phyloP scores from a whole-genome alignment of 83 land plant genomes.

The Larix sibirica region DNA sequence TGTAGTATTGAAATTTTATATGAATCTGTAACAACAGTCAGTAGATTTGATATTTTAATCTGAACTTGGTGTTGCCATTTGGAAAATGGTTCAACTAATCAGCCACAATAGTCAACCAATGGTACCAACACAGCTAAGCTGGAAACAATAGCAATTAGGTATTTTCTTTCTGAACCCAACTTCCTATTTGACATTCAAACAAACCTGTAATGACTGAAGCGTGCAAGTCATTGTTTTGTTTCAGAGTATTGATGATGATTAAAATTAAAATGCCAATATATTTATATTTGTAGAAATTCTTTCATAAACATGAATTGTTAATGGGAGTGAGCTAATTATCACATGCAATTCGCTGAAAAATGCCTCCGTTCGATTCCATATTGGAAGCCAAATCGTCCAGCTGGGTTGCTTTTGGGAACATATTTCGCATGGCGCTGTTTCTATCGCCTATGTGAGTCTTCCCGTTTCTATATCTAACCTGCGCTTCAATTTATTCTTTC shows the following conservation, averaged over 20 bases:
- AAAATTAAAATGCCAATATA: neutral
- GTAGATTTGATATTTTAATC: no score
- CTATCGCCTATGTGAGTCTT: neutral
- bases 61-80: no score
- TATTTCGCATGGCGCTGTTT: neutral
- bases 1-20: no score
- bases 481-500: no score
- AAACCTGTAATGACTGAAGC: no score
- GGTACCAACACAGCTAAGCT: neutral
- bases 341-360: neutral
- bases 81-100: neutral
- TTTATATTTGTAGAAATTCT: no score
- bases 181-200: no score
- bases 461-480: neutral
- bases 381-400: neutral
- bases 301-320: no score
- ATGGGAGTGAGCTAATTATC: neutral
- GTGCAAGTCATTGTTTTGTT: no score
- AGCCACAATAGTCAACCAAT: neutral
- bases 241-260: neutral
- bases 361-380: neutral
- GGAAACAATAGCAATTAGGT: neutral
- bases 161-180: neutral
- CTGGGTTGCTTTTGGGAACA: slow-evolving; percentile 8
- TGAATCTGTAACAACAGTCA: no score